Base-by-base conservation (phyloP, 108 stramenopile species). In the Epithemia pelagica region DNA sequence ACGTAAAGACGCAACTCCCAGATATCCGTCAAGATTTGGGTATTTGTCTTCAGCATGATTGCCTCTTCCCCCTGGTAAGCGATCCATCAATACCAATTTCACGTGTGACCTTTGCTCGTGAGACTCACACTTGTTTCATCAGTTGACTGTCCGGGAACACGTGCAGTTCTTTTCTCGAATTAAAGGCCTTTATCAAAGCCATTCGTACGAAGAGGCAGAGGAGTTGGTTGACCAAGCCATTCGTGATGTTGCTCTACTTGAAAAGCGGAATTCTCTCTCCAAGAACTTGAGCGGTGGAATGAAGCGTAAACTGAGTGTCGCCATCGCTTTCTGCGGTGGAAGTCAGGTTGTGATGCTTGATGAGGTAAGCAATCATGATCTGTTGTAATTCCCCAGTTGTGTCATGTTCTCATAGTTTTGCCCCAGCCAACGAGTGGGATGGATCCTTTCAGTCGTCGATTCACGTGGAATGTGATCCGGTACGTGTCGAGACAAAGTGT, bases 1-100 rank as follows among this genome's bases (percentile, higher is more conserved):
- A 94, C 61, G 79, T 88, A n/a, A 64, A 75, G 10, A 78, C 81
- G 28, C 66, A 91, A 22, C 78, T 95, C 83, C 52, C 65, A 26
- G 58, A 60, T 23, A 71, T 95, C 28, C 84, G 93, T 24, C 52
- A 83, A 61, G 78, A 86, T 31, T 69, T 93, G n/a, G 96, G 96
- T 66, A 89, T 97, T 33, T 97, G 96, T 64, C 77, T 95, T 30
- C 96, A 97, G 68, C 93, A 95, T 70, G 94, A 97, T 72, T 88
- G 91, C 62, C 78, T 97, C 18, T 94, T 89, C 66, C n/a, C n/a
- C n/a, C n/a, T n/a, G n/a, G n/a, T n/a, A n/a, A n/a, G n/a, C n/a
- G n/a, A n/a, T n/a, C n/a, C n/a, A n/a, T n/a, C n/a, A n/a, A n/a
- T n/a, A n/a, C n/a, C n/a, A n/a, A n/a, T n/a, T n/a, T n/a, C n/a